Evolutionary conservation across 495 filamentous ascomycete genomes (phyloP).

Genomic region (Penicillium subrubescens): DNA sequence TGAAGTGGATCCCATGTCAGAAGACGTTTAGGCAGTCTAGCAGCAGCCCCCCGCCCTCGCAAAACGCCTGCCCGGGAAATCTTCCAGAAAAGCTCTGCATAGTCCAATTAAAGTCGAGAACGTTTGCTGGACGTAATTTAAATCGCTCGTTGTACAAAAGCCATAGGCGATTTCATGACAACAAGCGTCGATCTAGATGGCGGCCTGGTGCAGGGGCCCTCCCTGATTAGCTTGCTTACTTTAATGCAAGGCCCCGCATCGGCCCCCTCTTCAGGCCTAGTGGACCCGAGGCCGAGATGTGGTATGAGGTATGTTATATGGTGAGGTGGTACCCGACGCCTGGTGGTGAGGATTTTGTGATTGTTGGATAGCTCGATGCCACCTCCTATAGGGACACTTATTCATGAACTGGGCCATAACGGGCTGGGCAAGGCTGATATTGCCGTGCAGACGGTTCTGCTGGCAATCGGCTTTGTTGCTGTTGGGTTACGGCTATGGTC

Average conservation of each 20-base stretch:
- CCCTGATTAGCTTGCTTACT: constrained; percentile 16
- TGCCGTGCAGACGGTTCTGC: constrained; percentile 24
- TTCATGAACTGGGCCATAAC: constrained; percentile 27
- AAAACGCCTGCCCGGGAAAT: background rate
- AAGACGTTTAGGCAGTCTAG: background rate
- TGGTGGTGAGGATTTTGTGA: background rate
- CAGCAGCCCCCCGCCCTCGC: background rate
- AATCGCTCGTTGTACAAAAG: background rate
- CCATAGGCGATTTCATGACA: background rate
- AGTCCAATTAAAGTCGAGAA: background rate
- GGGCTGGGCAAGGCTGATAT: constrained; percentile 29
- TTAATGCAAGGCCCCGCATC: constrained; percentile 17
- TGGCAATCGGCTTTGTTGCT: constrained; percentile 12
- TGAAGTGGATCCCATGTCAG: constrained; percentile 5
- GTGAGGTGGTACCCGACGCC: constrained; percentile 5
- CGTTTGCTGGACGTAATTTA: background rate
- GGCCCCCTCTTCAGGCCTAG: constrained; percentile 3
- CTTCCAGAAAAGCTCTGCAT: background rate
- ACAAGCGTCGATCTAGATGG: background rate
- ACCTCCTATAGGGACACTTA: constrained; percentile 12
- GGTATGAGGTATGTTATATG: constrained; percentile 5
- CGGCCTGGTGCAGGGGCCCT: background rate
- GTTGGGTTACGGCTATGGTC: constrained; percentile 29
- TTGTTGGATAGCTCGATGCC: constrained; percentile 16
- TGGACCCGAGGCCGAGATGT: constrained; percentile 4